Evolutionary conservation across 2,329 filamentous ascomycete genomes (phyloP).

Genomic region (Didymella exigua): DNA sequence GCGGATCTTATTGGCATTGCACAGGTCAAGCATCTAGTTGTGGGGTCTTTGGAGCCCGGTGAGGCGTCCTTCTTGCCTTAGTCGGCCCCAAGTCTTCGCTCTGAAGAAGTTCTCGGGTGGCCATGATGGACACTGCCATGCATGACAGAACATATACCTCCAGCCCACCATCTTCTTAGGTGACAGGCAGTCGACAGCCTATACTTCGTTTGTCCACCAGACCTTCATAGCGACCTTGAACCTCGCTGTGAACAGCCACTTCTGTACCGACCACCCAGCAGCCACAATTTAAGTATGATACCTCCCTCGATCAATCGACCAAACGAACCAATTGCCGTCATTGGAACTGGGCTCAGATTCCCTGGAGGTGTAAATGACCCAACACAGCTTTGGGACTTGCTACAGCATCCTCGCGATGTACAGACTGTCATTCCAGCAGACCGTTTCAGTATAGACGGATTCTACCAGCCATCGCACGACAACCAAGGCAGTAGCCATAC

Average conservation of each 20-base stretch:
- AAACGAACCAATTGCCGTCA: constrained; percentile 21
- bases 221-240: background rate
- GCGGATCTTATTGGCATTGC: background rate
- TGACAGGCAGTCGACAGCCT: background rate
- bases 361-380: constrained; percentile 39
- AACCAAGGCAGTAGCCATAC: constrained; percentile 44
- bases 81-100: background rate
- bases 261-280: background rate
- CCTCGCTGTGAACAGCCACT: background rate
- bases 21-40: background rate
- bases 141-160: background rate
- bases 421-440: constrained; percentile 1
- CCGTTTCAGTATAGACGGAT: constrained; percentile 36
- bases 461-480: constrained; percentile 31
- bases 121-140: background rate
- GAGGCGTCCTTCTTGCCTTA: background rate
- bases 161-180: background rate
- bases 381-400: constrained; percentile 43
- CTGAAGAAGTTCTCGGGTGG: background rate
- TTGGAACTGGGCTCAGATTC: constrained; percentile 33
- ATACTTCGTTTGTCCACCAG: background rate
- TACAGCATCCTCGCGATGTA: constrained; percentile 17
- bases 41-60: background rate
- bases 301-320: background rate
- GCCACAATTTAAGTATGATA: background rate